Evolutionary conservation across 768 basidiomycete genomes (phyloP).

Genomic region (Galerina sulciceps): DNA sequence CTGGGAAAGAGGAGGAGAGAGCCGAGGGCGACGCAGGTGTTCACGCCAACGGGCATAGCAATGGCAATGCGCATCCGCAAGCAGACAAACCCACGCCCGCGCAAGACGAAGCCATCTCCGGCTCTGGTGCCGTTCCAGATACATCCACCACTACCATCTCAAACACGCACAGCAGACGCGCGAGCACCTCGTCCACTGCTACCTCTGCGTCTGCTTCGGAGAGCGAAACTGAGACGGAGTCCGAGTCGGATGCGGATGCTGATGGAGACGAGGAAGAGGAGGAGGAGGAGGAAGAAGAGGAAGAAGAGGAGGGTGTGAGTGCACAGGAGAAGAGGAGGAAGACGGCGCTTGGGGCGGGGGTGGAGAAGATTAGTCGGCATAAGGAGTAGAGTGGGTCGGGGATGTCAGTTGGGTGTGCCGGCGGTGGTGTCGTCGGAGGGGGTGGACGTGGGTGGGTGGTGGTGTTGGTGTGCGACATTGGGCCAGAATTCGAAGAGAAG

Average conservation of each 20-base stretch:
- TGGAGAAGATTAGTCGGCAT: constrained; percentile 55
- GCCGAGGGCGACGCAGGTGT: neutral
- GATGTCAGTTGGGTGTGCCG: neutral
- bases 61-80: neutral
- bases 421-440: neutral
- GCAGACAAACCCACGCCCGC: neutral
- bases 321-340: constrained; percentile 32
- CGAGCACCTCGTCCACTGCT: neutral
- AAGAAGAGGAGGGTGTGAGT: constrained; percentile 20
- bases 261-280: constrained; percentile 16
- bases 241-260: constrained; percentile 15
- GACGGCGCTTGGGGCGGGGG: constrained; percentile 46
- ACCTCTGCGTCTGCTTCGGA: constrained; percentile 11
- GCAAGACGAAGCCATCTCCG: neutral
- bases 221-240: constrained; percentile 17
- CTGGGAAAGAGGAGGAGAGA: neutral
- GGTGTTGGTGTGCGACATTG: no score
- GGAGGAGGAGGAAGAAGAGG: constrained; percentile 14
- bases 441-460: neutral
- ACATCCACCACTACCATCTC: no score
- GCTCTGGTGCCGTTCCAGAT: neutral
- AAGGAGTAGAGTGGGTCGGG: constrained; percentile 18
- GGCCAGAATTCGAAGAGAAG: no score
- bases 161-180: neutral
- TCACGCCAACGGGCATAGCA: neutral